Percentiles rank a stretch among this genome's conserved stretches.
Conservation (phyloP, 2,329 filamentous ascomycete species). For the Cytospora piceicola region DNA sequence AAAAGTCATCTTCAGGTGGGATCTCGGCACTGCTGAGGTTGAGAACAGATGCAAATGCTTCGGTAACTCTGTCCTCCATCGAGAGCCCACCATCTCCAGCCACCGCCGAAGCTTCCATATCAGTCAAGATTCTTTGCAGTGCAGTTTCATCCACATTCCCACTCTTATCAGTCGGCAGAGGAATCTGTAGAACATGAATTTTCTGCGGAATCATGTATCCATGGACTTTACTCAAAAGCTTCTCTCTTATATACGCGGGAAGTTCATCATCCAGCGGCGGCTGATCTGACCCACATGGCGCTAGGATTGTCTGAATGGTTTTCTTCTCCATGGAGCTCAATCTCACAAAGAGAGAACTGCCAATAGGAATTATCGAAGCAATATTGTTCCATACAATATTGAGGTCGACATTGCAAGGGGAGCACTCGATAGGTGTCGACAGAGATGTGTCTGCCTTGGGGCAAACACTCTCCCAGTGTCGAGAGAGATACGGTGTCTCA, state of each 20-base stretch:
- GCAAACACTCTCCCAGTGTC: constrained; percentile 56
- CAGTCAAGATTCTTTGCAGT: constrained; percentile 4
- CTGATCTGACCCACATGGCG: neutral
- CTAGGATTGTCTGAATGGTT: constrained; percentile 9
- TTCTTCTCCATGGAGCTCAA: constrained; percentile 33
- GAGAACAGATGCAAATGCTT: constrained; percentile 52
- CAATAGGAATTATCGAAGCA: neutral
- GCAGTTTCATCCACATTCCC: constrained; percentile 32
- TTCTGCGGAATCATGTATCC: constrained; percentile 45
- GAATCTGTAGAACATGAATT: constrained; percentile 40
- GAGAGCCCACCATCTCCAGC: constrained; percentile 32
- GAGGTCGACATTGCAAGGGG: constrained; percentile 41
- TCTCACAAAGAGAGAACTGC: constrained; percentile 33
- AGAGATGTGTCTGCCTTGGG: constrained; percentile 53
- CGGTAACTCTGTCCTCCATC: constrained; percentile 45
- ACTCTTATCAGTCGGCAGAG: constrained; percentile 40
- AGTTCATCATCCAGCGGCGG: constrained; percentile 19
- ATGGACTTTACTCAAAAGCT: constrained; percentile 33
- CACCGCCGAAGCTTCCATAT: neutral
- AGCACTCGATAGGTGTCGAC: constrained; percentile 44
- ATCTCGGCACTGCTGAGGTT: constrained; percentile 45
- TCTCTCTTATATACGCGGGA: constrained; percentile 21
- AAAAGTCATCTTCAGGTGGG: constrained; percentile 51
- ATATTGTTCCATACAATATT: constrained; percentile 33
- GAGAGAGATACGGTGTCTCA: constrained; percentile 45